These are phyloP conservation scores for Mycena citricolor DNA, from an alignment of 1,284 basidiomycete species.

Conservation along the genomic window DNA sequence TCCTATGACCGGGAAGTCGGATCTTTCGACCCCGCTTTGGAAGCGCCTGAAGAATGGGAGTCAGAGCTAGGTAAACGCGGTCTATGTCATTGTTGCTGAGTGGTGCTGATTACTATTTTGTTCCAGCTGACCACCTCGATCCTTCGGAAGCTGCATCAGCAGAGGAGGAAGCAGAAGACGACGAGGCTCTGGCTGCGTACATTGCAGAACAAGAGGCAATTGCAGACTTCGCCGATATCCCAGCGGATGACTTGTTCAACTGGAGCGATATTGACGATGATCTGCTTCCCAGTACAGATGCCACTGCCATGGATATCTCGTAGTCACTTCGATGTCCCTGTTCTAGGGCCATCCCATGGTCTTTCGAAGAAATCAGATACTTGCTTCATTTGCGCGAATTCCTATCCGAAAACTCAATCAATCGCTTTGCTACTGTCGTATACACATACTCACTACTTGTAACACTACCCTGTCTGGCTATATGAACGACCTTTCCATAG, in stretches of 20 bases:
- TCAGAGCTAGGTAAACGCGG: slow-evolving; percentile 11
- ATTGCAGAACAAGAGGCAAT: slow-evolving; percentile 12
- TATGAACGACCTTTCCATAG: no score
- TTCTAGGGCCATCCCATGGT: no score
- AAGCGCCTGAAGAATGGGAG: slow-evolving; percentile 14
- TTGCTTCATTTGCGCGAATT: no score
- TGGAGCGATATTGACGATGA: slow-evolving; percentile 4
- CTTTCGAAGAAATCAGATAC: no score
- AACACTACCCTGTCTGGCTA: no score
- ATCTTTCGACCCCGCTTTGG: slow-evolving; percentile 11
- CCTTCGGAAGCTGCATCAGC: not conserved
- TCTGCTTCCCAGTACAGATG: no score
- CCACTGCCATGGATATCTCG: no score
- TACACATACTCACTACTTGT: no score
- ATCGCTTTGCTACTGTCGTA: no score
- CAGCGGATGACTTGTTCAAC: slow-evolving; percentile 18
- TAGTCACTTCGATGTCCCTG: no score
- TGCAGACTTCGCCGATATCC: slow-evolving; percentile 20
- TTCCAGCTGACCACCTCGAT: not conserved
- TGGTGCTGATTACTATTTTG: not conserved
- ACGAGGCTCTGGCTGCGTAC: slow-evolving; percentile 13
- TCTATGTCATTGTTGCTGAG: not conserved
- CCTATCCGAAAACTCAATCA: no score
- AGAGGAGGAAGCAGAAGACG: slow-evolving; percentile 4
- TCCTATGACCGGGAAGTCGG: slow-evolving; percentile 23